phyloP scores from a whole-genome alignment of 768 basidiomycete genomes.

The Mycena vulgaris region DNA sequence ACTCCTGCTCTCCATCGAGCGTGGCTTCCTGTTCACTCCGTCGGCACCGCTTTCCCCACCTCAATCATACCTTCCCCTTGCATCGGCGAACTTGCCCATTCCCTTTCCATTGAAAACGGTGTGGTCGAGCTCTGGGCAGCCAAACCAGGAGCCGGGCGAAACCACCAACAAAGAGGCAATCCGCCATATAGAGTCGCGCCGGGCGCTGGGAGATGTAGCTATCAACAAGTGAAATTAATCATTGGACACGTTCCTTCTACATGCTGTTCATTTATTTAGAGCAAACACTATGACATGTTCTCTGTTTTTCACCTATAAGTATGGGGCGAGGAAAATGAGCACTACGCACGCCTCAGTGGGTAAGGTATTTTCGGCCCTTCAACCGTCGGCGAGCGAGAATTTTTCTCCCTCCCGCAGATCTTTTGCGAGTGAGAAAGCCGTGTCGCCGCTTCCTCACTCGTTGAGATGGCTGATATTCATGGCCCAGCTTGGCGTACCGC shows the following conservation, averaged over 20 bases:
- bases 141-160: slow-evolving; percentile 23
- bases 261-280: slow-evolving; percentile 26
- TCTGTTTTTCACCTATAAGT: not conserved
- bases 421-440: slow-evolving; percentile 88
- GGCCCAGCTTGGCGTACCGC: slow-evolving; percentile 80
- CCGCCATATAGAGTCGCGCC: slow-evolving; percentile 38
- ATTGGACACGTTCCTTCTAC: slow-evolving; percentile 24
- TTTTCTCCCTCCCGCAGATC: slow-evolving; percentile 77
- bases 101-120: slow-evolving; percentile 35
- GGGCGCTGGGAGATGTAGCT: slow-evolving; percentile 39
- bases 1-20: slow-evolving; percentile 74
- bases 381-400: slow-evolving; percentile 77
- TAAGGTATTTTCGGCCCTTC: slow-evolving; percentile 86
- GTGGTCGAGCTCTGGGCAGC: slow-evolving; percentile 22
- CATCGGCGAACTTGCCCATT: slow-evolving; percentile 31
- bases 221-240: slow-evolving; percentile 36
- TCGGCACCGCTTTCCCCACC: slow-evolving; percentile 74
- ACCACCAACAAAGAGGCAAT: slow-evolving; percentile 31
- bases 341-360: slow-evolving; percentile 69
- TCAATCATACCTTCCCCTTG: slow-evolving; percentile 54
- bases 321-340: not conserved
- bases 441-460: slow-evolving; percentile 93
- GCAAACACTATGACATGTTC: slow-evolving; percentile 12
- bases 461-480: slow-evolving; percentile 98
- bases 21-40: slow-evolving; percentile 78